These are phyloP conservation scores for Starmerella scarabaei DNA, from an alignment of 805 yeast species.

Conservation along the genomic window DNA sequence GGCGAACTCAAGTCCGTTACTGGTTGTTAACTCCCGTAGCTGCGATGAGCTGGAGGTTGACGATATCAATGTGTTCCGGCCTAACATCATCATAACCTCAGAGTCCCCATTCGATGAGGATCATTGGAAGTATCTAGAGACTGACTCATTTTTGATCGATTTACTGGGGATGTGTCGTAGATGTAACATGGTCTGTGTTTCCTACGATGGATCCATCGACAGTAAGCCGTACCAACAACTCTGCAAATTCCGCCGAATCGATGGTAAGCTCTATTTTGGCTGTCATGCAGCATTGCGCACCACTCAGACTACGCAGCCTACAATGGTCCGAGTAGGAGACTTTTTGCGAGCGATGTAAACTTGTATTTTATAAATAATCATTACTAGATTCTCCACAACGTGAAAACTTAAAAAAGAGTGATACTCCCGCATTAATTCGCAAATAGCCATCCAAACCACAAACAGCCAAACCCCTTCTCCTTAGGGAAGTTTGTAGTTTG, in stretches of 20 bases:
- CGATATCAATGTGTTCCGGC: conserved; percentile 27
- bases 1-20: conserved; percentile 32
- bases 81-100: conserved; percentile 28
- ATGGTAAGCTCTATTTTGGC: conserved; percentile 34
- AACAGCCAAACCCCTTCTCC: too few species aligned
- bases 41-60: conserved; percentile 18
- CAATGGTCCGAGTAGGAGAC: too few species aligned
- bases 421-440: too few species aligned
- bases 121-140: conserved; percentile 24
- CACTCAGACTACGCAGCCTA: too few species aligned
- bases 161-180: conserved; percentile 29
- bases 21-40: conserved; percentile 28
- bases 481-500: too few species aligned
- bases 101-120: conserved; percentile 31
- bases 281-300: conserved; percentile 15
- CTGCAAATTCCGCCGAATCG: conserved; percentile 26
- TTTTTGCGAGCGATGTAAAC: too few species aligned
- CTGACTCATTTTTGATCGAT: conserved; percentile 12
- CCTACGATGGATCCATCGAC: conserved; percentile 28
- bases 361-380: too few species aligned
- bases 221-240: conserved; percentile 28
- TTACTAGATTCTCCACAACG: too few species aligned
- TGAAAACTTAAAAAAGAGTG: too few species aligned
- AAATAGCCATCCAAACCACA: too few species aligned
- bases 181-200: conserved; percentile 36